These are phyloP conservation scores for Blastomyces percursus DNA, from an alignment of 2,329 filamentous ascomycete genomes.

Conservation along the genomic window DNA sequence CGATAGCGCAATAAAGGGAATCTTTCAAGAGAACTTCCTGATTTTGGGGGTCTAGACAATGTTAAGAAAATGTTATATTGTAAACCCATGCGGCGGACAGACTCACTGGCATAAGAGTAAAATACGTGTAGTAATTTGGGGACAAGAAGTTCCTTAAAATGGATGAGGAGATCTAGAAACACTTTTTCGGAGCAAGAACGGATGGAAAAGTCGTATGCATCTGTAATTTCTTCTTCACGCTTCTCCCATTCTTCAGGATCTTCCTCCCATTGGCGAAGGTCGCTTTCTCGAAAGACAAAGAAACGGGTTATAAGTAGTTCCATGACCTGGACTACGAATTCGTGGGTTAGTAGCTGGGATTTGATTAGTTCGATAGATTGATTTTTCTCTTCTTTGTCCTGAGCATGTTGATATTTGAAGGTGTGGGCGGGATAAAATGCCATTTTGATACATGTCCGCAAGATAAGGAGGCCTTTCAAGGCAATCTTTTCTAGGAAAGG, in stretches of 20 bases:
- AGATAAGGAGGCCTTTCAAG: conserved; percentile 68
- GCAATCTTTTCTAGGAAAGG: conserved; percentile 66
- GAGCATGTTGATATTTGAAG: conserved; percentile 68
- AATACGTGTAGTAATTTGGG: conserved; percentile 76
- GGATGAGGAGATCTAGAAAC: conserved; percentile 79
- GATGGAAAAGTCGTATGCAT: conserved; percentile 85
- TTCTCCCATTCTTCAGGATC: conserved; percentile 95
- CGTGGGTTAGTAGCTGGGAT: conserved; percentile 60
- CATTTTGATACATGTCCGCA: conserved; percentile 75
- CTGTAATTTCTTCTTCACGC: conserved; percentile 70
- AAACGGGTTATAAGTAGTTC: conserved; percentile 76
- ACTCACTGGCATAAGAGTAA: conserved; percentile 58
- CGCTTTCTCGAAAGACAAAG: conserved; percentile 73
- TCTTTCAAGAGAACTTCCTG: conserved; percentile 76
- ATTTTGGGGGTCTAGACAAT: conserved; percentile 41
- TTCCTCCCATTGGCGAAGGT: conserved; percentile 85
- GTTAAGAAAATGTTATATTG: conserved; percentile 16
- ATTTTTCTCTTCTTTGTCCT: conserved; percentile 65
- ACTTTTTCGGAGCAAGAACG: conserved; percentile 87
- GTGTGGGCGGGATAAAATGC: conserved; percentile 69
- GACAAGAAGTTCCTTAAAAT: conserved; percentile 73
- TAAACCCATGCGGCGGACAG: conserved; percentile 17
- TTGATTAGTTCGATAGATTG: conserved; percentile 60
- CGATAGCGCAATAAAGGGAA: conserved; percentile 87
- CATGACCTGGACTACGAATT: conserved; percentile 70